Percentiles rank a stretch among this genome's conserved stretches.
phyloP scores from a whole-genome alignment of 78 protist genomes.

The Bigelowiella natans region DNA sequence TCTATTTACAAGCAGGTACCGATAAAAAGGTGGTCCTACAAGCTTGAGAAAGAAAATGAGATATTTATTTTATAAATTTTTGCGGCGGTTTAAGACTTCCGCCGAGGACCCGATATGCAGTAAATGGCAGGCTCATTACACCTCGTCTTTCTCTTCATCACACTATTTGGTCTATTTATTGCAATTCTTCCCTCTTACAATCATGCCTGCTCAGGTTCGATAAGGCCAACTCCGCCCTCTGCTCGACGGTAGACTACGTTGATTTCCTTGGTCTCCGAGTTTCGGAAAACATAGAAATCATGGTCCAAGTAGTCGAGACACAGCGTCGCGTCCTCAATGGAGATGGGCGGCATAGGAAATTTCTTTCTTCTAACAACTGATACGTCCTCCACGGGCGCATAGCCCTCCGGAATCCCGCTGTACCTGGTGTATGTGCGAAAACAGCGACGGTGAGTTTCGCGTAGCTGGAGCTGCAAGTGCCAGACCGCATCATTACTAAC shows the following conservation, averaged over 20 bases:
- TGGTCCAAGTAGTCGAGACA: slow-evolving; percentile 36
- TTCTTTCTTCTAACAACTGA: slow-evolving; percentile 5
- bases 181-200: too few species aligned
- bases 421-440: not conserved
- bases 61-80: too few species aligned
- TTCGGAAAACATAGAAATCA: slow-evolving; percentile 18
- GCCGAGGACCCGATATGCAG: too few species aligned
- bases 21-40: too few species aligned
- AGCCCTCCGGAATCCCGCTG: not conserved
- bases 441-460: not conserved
- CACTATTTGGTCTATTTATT: too few species aligned
- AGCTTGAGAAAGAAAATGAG: too few species aligned
- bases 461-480: not conserved
- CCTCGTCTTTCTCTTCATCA: too few species aligned
- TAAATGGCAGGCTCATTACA: too few species aligned
- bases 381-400: not conserved
- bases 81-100: too few species aligned
- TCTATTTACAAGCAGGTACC: too few species aligned
- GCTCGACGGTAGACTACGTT: slow-evolving; percentile 24
- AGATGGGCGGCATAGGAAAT: slow-evolving; percentile 27
- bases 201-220: slow-evolving; percentile 12
- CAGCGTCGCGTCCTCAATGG: slow-evolving; percentile 24
- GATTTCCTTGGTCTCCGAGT: not conserved
- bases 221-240: slow-evolving; percentile 21
- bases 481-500: not conserved